Conservation (phyloP, 1,139 yeast genomes). For the Geotrichum klebahnii region DNA sequence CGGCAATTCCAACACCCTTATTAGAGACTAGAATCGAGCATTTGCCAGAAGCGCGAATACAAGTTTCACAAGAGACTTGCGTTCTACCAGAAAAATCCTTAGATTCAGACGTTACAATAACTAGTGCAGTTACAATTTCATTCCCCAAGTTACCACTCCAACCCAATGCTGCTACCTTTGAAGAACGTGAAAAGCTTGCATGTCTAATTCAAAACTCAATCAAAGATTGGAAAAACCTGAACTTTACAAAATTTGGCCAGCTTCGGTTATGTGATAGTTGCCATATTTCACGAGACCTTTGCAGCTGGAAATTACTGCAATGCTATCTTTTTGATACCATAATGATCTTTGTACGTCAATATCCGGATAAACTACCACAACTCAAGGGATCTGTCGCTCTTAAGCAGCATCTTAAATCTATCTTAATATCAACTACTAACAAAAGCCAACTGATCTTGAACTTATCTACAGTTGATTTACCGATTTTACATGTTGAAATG, state of each 20-base stretch:
- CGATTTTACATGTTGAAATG: constrained; percentile 20
- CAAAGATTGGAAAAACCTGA: constrained; percentile 24
- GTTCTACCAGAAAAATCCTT: background rate
- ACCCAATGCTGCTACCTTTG: background rate
- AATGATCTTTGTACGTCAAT: constrained; percentile 25
- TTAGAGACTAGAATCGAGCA: constrained; percentile 1
- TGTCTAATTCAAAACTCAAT: constrained; percentile 14
- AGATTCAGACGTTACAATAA: background rate
- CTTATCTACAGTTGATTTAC: constrained; percentile 18
- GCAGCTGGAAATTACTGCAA: constrained; percentile 26
- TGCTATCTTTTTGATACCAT: constrained; percentile 29
- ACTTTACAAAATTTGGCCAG: constrained; percentile 25
- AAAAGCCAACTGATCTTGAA: constrained; percentile 18
- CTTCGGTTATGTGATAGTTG: constrained; percentile 26
- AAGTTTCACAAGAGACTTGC: constrained; percentile 2
- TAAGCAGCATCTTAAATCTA: constrained; percentile 22
- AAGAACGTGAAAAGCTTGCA: constrained; percentile 8
- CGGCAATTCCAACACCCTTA: constrained; percentile 14
- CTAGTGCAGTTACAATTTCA: constrained; percentile 11
- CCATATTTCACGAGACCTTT: constrained; percentile 24
- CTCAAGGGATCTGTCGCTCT: constrained; percentile 25
- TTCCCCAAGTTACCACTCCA: background rate
- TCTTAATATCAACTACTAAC: constrained; percentile 16
- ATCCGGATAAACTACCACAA: constrained; percentile 13
- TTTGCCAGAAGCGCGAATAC: constrained; percentile 1